These are phyloP conservation scores for Leccinum pachyderme DNA, from an alignment of 1,284 basidiomycete genomes.

Conservation along the genomic window DNA sequence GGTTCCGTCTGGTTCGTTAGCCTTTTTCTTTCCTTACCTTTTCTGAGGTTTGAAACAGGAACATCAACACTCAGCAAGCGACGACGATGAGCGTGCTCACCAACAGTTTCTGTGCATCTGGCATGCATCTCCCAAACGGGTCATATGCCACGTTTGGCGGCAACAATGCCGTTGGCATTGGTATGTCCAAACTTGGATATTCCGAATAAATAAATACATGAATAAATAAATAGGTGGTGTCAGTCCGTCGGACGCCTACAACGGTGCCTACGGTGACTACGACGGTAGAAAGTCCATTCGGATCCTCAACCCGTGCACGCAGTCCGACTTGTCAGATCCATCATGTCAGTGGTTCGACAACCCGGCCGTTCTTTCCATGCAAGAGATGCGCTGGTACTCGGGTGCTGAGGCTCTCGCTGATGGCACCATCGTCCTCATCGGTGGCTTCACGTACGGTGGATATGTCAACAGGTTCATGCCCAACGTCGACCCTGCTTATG, in stretches of 20 bases:
- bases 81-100: conserved; percentile 69
- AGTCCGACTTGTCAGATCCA: conserved; percentile 42
- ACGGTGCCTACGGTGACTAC: conserved; percentile 59
- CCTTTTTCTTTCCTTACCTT: conserved; percentile 8
- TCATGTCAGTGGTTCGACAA: conserved; percentile 80
- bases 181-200: conserved; percentile 23
- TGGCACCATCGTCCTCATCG: conserved; percentile 68
- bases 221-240: conserved; percentile 29
- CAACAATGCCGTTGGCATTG: conserved; percentile 69
- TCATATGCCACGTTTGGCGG: conserved; percentile 64
- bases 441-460: conserved; percentile 81
- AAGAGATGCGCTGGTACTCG: conserved; percentile 81
- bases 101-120: conserved; percentile 81
- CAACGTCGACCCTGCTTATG: conserved; percentile 57
- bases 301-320: conserved; percentile 69
- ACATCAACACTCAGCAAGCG: conserved; percentile 41
- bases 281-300: conserved; percentile 68
- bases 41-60: conserved; percentile 7
- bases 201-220: conserved; percentile 32
- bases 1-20: conserved; percentile 47
- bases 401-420: conserved; percentile 72
- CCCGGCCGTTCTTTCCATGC: conserved; percentile 65
- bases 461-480: conserved; percentile 83
- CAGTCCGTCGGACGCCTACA: conserved; percentile 35
- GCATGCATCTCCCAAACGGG: conserved; percentile 63